phyloP scores from a whole-genome alignment of 1,284 basidiomycete species.

The Cryptococcus sp. region DNA sequence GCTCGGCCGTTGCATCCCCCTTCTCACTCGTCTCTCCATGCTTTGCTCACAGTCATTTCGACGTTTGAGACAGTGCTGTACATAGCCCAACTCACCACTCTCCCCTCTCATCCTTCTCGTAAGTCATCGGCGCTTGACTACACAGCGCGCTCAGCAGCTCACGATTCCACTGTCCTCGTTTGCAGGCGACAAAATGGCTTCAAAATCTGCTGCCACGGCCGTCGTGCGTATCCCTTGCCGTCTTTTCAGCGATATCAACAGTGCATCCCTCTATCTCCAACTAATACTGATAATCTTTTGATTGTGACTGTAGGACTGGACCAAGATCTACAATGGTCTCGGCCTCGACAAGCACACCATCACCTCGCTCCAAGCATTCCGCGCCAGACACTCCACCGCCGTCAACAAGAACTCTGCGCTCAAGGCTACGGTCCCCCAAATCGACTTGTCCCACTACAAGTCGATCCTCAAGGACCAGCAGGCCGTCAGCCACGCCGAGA shows the following conservation, averaged over 20 bases:
- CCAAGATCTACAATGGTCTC: conserved; percentile 84
- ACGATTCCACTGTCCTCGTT: not conserved
- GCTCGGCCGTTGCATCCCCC: not conserved
- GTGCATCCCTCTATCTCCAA: conserved; percentile 8
- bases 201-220: conserved; percentile 74
- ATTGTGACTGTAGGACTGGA: conserved; percentile 69
- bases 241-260: not conserved
- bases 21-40: conserved; percentile 1
- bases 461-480: conserved; percentile 88
- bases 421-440: conserved; percentile 63
- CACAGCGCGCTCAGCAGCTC: not conserved
- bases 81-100: conserved; percentile 11
- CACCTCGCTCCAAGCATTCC: conserved; percentile 87
- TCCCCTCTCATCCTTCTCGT: not conserved
- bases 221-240: conserved; percentile 58
- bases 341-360: conserved; percentile 94
- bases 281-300: too few relatives aligned
- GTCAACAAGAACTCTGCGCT: conserved; percentile 72
- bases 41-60: not conserved
- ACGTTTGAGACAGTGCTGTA: not conserved
- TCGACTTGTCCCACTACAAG: conserved; percentile 90
- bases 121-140: not conserved
- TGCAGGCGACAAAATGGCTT: conserved; percentile 63
- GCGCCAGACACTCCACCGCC: conserved; percentile 90
- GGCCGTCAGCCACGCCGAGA: conserved; percentile 90